phyloP scores from a whole-genome alignment of 148 eudicot species.

The Euryodendron excelsum region DNA sequence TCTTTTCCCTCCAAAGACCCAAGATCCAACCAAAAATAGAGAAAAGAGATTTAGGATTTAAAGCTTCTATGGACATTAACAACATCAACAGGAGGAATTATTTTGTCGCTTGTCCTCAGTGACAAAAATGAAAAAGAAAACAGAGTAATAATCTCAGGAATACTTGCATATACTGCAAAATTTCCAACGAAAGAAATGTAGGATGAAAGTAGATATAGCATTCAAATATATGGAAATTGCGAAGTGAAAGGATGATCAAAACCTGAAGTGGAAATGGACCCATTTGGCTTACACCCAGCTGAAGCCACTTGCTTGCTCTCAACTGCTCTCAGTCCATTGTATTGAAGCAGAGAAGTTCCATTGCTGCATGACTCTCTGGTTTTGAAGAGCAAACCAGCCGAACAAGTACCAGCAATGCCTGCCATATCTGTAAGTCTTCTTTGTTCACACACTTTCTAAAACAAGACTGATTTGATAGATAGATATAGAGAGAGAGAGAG shows the following conservation, averaged over 20 bases:
- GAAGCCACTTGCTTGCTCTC: slow-evolving; percentile 21
- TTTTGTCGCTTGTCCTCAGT: no score
- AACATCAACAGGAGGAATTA: no score
- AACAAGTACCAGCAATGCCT: slow-evolving; percentile 23
- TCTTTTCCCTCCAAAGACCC: no score
- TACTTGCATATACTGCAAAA: no score
- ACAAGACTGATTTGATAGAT: neutral
- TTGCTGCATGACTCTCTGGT: slow-evolving; percentile 17
- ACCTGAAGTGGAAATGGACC: slow-evolving; percentile 32
- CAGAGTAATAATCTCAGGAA: no score
- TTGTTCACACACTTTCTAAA: neutral
- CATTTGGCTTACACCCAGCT: slow-evolving; percentile 18
- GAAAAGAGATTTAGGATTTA: no score
- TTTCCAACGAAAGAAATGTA: no score
- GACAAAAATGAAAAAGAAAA: no score
- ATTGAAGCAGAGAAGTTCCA: slow-evolving; percentile 32
- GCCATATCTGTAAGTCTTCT: slow-evolving; percentile 16
- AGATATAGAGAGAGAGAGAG: slow-evolving; percentile 1
- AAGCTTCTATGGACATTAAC: no score
- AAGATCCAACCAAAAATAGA: no score
- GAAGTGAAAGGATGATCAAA: slow-evolving; percentile 1
- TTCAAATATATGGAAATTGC: neutral
- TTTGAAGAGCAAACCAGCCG: slow-evolving; percentile 30
- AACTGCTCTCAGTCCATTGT: slow-evolving; percentile 29
- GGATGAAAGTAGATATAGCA: no score